Conservation (phyloP, 345 rosid species). For the Cochlearia excelsa region DNA sequence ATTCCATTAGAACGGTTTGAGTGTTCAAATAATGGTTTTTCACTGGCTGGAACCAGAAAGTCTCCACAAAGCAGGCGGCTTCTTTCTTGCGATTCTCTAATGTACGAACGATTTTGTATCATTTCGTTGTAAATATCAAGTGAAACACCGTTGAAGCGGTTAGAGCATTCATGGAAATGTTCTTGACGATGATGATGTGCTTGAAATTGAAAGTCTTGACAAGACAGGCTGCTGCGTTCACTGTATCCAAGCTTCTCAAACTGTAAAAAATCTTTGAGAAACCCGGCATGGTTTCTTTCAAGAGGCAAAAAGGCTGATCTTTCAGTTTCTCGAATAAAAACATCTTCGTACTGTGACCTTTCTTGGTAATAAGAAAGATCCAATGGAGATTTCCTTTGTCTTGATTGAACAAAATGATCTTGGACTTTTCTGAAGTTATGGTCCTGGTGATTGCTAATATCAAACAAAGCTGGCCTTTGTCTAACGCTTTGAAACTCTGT, state of each 20-base stretch:
- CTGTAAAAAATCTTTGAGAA: background rate
- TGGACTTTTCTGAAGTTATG: constrained; percentile 8
- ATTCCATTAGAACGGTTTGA: constrained; percentile 12
- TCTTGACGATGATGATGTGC: constrained; percentile 1
- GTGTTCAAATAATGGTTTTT: constrained; percentile 3
- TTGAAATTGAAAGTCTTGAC: background rate
- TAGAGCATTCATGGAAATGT: constrained; percentile 3
- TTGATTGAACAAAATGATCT: constrained; percentile 18
- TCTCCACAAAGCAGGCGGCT: constrained; percentile 10
- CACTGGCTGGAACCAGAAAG: constrained; percentile 9
- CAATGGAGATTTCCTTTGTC: constrained; percentile 16
- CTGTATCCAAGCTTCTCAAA: constrained; percentile 1
- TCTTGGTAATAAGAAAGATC: background rate
- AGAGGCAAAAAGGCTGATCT: background rate
- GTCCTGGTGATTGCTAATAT: background rate
- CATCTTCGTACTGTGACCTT: constrained; percentile 10
- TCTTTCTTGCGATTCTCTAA: constrained; percentile 18
- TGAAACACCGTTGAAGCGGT: background rate
- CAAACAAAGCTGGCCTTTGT: constrained; percentile 8
- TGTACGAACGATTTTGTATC: background rate
- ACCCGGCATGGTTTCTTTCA: constrained; percentile 9
- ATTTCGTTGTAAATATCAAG: too few species aligned
- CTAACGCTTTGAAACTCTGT: background rate
- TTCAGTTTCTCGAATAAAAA: background rate
- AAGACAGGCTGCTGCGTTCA: constrained; percentile 1